Evolutionary conservation across 441 rosid genomes (phyloP).

Genomic region (Eruca vesicaria): DNA sequence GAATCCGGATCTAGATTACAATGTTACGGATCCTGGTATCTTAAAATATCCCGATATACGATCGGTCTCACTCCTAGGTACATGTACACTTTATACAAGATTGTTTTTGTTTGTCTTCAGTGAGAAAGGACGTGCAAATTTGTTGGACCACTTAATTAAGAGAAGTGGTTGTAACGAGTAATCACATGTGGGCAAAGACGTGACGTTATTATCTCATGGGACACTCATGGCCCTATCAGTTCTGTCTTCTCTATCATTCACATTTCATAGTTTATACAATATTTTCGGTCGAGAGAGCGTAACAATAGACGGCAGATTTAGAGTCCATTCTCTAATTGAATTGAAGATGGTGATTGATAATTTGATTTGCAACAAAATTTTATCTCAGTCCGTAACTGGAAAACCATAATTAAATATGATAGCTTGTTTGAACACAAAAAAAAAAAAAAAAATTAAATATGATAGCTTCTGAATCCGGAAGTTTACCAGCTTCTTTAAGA

Average conservation of each 20-base stretch:
- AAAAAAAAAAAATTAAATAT: too few species aligned
- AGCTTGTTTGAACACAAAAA: too few species aligned
- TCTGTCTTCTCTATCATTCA: not conserved
- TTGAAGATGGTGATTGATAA: not conserved
- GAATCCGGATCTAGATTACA: too few species aligned
- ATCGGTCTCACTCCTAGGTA: too few species aligned
- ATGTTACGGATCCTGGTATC: too few species aligned
- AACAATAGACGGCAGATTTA: not conserved
- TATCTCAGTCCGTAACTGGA: not conserved
- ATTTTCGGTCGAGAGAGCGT: not conserved
- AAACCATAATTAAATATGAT: not conserved
- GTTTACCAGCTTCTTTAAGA: not conserved
- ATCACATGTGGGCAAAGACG: constrained; percentile 19
- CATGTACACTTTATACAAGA: too few species aligned
- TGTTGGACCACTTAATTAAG: constrained; percentile 7
- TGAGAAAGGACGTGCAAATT: not conserved
- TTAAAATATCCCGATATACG: too few species aligned
- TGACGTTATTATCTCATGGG: constrained; percentile 10
- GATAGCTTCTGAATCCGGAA: not conserved
- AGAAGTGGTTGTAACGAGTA: constrained; percentile 9
- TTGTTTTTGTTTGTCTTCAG: not conserved
- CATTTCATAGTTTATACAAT: not conserved
- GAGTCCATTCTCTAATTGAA: not conserved
- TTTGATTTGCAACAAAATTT: not conserved
- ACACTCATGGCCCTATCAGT: constrained; percentile 2